Evolutionary conservation across 2,329 filamentous ascomycete species (phyloP), one percentile per base, ranked within the genome.

Genomic region (Diaporthe sp.): DNA sequence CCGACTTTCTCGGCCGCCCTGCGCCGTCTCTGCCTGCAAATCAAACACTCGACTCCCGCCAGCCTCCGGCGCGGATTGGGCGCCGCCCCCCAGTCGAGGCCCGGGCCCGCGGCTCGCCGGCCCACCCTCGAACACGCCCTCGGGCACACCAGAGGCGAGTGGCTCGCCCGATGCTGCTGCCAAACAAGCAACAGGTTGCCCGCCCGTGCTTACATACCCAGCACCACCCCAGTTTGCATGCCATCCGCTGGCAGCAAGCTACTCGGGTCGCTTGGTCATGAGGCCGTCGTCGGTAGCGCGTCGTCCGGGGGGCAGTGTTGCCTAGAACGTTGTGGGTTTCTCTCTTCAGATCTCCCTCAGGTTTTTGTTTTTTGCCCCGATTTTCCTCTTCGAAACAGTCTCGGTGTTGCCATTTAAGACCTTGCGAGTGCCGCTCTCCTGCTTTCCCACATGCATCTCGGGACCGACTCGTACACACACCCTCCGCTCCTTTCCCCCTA

Each of bases 301-400:
- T 39, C 22, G 28, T 15, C 46, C 49, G 51, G 46, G 51, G 39
- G 39, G 57, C 37, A 65, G 68, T 70, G 75, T 62, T 76, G 75
- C 75, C 75, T 76, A 51, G 75, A 70, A 34, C 59, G n/a, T 65
- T 65, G 44, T 44, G 46, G 58, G 34, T 44, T 65, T 55, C 44
- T 17, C 34, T 13, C 13, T 25, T 67, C 44, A 51, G 31, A 51
- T 37, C 65, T 68, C 62, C 46, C 46, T 68, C 65, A 68, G 46
- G n/a, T 53, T 22, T n/a, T n/a, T n/a, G 28, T 51, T 68, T 34
- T 68, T 37, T 68, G 46, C 46, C 46, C 65, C 46, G 65, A 25
- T 49, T 37, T 68, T n/a, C 44, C 46, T 8, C 25, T 28, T 53
- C 46, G 65, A 68, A 39, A 53, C 65, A n/a, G 22, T 37, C 65